A percentile compares a stretch with the other conserved stretches of the same genome.
Evolutionary conservation across 371 early-diverging fungal genomes (phyloP).

Genomic region (Actinomortierella ambigua): DNA sequence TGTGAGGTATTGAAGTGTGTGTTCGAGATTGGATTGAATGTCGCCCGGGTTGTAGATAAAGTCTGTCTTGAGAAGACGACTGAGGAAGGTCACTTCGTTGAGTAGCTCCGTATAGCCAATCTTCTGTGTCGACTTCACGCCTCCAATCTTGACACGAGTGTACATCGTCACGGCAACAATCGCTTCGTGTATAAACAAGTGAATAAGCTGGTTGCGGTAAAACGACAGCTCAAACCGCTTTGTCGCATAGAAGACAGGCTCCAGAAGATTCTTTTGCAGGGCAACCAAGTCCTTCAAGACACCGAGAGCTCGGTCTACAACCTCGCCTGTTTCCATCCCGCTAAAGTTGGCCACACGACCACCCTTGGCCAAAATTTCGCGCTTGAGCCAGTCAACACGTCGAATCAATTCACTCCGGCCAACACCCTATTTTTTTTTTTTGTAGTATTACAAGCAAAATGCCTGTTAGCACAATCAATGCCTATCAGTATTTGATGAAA

Average conservation of each 20-base stretch:
- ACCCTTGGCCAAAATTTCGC: conserved; percentile 71
- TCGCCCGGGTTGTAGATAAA: conserved; percentile 87
- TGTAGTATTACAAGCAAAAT: too few species aligned
- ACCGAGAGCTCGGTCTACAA: conserved; percentile 67
- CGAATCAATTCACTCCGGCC: conserved; percentile 83
- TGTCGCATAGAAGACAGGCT: conserved; percentile 86
- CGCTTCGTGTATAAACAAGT: conserved; percentile 83
- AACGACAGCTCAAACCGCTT: conserved; percentile 88
- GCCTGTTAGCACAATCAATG: too few species aligned
- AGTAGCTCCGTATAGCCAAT: conserved; percentile 58
- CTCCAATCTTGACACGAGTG: conserved; percentile 79
- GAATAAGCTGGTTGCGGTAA: conserved; percentile 87
- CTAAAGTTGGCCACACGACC: conserved; percentile 87
- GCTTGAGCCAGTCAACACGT: conserved; percentile 80
- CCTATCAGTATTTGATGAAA: neutral
- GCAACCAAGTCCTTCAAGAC: conserved; percentile 82
- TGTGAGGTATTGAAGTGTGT: conserved; percentile 67
- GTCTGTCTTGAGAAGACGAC: conserved; percentile 80
- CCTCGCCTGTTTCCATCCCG: conserved; percentile 66
- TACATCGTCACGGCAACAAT: conserved; percentile 82
- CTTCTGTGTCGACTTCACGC: conserved; percentile 63
- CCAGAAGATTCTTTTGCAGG: conserved; percentile 76
- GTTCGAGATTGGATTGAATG: conserved; percentile 70
- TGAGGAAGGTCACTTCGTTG: conserved; percentile 77
- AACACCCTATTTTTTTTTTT: conserved; percentile 68